Conservation (phyloP, 192 early-diverging fungal species). For the Umbelopsis vinacea region DNA sequence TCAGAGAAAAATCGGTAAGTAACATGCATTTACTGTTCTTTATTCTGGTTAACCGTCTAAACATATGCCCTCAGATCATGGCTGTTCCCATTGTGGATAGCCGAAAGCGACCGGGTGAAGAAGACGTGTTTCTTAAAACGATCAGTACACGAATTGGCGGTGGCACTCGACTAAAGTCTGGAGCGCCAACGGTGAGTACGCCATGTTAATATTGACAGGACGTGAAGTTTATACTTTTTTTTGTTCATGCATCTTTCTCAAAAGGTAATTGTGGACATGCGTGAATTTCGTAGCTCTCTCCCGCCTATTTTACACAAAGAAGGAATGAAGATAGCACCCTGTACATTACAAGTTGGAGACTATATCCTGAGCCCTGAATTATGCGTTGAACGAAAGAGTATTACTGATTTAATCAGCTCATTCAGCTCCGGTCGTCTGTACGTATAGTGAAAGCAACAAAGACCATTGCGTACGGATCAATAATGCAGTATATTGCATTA, state of each 20-base stretch:
- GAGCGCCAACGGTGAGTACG: constrained; percentile 18
- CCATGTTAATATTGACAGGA: neutral
- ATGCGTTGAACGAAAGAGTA: constrained; percentile 91
- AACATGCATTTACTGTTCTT: neutral
- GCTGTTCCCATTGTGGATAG: constrained; percentile 73
- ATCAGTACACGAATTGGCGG: constrained; percentile 68
- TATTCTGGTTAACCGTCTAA: neutral
- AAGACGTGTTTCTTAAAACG: constrained; percentile 38
- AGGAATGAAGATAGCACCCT: constrained; percentile 75
- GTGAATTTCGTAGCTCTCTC: constrained; percentile 93
- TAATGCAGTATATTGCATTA: neutral
- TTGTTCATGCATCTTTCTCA: constrained; percentile 10
- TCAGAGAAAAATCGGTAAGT: constrained; percentile 81
- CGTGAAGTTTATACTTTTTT: neutral
- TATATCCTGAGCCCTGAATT: constrained; percentile 87
- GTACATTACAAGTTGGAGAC: constrained; percentile 92
- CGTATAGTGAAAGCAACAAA: constrained; percentile 26
- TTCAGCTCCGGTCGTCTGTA: constrained; percentile 84
- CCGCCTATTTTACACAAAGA: constrained; percentile 83
- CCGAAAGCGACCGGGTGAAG: constrained; percentile 9
- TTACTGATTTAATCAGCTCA: constrained; percentile 85
- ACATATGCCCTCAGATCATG: constrained; percentile 58
- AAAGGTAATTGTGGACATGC: constrained; percentile 86
- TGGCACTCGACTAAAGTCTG: constrained; percentile 41
- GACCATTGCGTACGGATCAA: neutral